Evolutionary conservation across 129 eudicot genomes (phyloP), one percentile per base, ranked within the genome.

Genomic region (Erigeron canadensis): DNA sequence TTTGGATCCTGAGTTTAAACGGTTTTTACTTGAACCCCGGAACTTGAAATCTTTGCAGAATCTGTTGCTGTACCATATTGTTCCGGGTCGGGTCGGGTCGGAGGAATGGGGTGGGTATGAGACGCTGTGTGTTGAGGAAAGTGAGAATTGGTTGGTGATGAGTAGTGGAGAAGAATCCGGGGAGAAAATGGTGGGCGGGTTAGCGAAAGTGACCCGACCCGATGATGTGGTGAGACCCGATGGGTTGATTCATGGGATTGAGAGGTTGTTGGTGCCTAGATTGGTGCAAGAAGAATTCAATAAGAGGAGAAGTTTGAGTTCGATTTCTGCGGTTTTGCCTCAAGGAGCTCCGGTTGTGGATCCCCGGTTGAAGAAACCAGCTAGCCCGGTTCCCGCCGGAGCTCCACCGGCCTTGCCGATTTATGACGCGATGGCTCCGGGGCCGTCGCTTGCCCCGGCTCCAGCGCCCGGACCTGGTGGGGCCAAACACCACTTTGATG

Each of bases 381-480:
- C 78, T 12, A 5, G 71, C 7, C 88, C 87, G 5, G 86, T 55
- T 15, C 87, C 90, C 0, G 84, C 75, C 47, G 98, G 96, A 0
- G 51, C 91, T 3, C 79, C 96, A 7, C 98, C 98, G 17, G 89
- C 63, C n/a, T 71, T 93, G 0, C 98, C 96, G 18, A 73, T 93
- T 5, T 83, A 50, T 57, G 85, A 79, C 54, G 98, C 98, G 8
- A 13, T 87, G 82, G 96, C 98, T 0, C 96, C 98, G 0, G 98
- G 98, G 6, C 96, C 96, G 0, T 84, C 97, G 15, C 78, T 87
- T 3, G 96, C 98, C 19, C 96, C 96, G 28, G 96, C 98, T 0
- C 98, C 98, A 0, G 98, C 98, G 0, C 98, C 98, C 1, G 98
- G 98, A 1, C 98, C 98, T 1, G 96, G 98, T 3, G 96, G 96